Evolutionary conservation across 2,329 filamentous ascomycete genomes (phyloP), one percentile per base, ranked within the genome.

Genomic region (Curvularia spicifera): DNA sequence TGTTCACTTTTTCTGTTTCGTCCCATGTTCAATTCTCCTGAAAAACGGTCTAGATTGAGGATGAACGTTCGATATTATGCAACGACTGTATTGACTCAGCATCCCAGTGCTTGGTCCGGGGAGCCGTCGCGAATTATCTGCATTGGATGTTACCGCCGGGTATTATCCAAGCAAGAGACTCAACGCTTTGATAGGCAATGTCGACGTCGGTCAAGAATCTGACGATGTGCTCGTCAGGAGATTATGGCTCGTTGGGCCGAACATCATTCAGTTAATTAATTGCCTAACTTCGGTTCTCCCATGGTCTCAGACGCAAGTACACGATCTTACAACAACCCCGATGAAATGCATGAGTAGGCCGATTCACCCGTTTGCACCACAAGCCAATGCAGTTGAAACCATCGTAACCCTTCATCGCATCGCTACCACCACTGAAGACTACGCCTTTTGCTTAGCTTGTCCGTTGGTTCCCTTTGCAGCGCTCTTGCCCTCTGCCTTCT

Each of bases 401-500:
- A 24, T 20, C 29, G 35, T 8, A n/a, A 24, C 22, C 22, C 22
- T 24, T 24, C 22, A 29, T 39, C 24, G 9, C 5, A 50, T 15
- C 24, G 9, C 9, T 5, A 8, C 15, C 9, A 13, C 12, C 6
- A 26, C 47, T 9, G 7, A 4, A 48, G 4, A 50, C n/a, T 39
- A 61, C 39, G 66, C 70, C 48, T 66, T 61, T 51, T 73, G 68
- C 56, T 71, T 75, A 20, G 69, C 55, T 26, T 63, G 57, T 18
- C 63, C 61, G 44, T 59, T 67, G 20, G 55, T 51, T 42, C 58
- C 61, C 49, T 70, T 64, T 39, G 63, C 66, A 10, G 62, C 67
- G 4, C 42, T 53, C 50, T 66, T 71, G 1, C 56, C 62, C 31
- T 59, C 61, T 28, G 68, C 65, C 37, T 78, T 76, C 49, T 77